These are phyloP conservation scores for Chernovozyma sophiae-reginae DNA, from an alignment of 1,139 yeast genomes.

Conservation along the genomic window DNA sequence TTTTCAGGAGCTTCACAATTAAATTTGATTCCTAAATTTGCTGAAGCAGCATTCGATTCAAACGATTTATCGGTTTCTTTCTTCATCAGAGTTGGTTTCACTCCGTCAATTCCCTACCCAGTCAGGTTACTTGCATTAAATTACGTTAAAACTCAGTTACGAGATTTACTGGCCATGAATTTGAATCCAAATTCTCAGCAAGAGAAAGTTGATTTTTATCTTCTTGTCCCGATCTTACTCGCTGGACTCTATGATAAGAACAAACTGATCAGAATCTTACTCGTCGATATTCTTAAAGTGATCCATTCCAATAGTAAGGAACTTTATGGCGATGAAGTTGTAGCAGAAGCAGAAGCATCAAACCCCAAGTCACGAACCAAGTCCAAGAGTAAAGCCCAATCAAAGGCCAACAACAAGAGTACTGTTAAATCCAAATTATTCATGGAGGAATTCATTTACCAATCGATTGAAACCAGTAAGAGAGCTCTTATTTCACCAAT, in stretches of 20 bases:
- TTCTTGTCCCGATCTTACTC: slow-evolving; percentile 34
- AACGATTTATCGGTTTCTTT: slow-evolving; percentile 48
- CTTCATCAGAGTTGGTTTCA: slow-evolving; percentile 51
- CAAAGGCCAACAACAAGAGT: slow-evolving; percentile 10
- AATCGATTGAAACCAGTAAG: slow-evolving; percentile 34
- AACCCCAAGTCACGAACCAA: slow-evolving; percentile 17
- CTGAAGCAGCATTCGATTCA: slow-evolving; percentile 19
- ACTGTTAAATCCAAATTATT: slow-evolving; percentile 18
- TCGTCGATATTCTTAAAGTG: slow-evolving; percentile 20
- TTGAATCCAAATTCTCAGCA: slow-evolving; percentile 4
- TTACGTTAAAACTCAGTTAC: slow-evolving; percentile 31
- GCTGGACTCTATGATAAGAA: slow-evolving; percentile 32
- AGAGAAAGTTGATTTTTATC: slow-evolving; percentile 22
- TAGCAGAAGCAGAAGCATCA: too few species aligned
- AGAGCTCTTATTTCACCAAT: slow-evolving; percentile 60
- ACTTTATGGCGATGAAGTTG: slow-evolving; percentile 12
- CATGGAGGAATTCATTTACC: slow-evolving; percentile 40
- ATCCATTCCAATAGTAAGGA: slow-evolving; percentile 17
- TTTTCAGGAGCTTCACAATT: slow-evolving; percentile 9
- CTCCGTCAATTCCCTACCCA: slow-evolving; percentile 54
- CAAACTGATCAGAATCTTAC: slow-evolving; percentile 25
- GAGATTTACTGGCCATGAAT: slow-evolving; percentile 28
- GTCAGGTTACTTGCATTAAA: slow-evolving; percentile 48
- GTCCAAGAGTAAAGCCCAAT: slow-evolving; percentile 10
- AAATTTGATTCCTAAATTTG: slow-evolving; percentile 17